A percentile compares a stretch with the other conserved stretches of the same genome.
Conservation (phyloP, 2,329 filamentous ascomycete species). For the Pleoardoris graminearum region DNA sequence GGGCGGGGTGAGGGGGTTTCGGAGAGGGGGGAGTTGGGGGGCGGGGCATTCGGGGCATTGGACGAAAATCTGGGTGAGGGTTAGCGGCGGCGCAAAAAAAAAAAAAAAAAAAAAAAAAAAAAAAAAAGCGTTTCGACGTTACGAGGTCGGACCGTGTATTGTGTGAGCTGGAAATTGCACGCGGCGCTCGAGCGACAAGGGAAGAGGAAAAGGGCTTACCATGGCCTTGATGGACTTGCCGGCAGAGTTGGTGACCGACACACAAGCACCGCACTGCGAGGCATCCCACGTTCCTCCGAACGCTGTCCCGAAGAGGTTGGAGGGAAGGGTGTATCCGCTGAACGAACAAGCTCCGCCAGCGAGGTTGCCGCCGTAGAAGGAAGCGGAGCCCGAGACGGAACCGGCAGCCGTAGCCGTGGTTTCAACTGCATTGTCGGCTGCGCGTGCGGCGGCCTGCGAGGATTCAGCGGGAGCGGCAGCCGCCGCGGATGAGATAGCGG, state of each 20-base stretch:
- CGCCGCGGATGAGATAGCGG: constrained; percentile 1
- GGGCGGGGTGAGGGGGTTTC: too few relatives aligned
- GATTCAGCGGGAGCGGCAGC: constrained; percentile 8
- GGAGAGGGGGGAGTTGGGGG: too few relatives aligned
- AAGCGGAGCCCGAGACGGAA: constrained; percentile 33
- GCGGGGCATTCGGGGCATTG: too few relatives aligned
- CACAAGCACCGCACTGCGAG: constrained; percentile 63
- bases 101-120: too few relatives aligned
- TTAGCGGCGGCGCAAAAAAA: too few relatives aligned
- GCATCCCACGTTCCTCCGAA: constrained; percentile 64
- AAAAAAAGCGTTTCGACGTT: too few relatives aligned
- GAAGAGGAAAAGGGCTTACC: constrained; percentile 48
- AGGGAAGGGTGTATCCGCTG: constrained; percentile 63
- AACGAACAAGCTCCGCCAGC: constrained; percentile 67
- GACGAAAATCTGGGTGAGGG: too few relatives aligned
- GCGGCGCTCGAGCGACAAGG: too few relatives aligned
- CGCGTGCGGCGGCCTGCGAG: constrained; percentile 14
- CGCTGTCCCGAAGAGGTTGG: constrained; percentile 63
- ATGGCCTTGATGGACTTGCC: constrained; percentile 66
- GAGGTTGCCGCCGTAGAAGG: constrained; percentile 48
- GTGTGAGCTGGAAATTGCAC: too few relatives aligned
- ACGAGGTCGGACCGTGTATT: too few relatives aligned
- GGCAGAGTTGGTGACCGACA: constrained; percentile 61
- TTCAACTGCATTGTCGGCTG: constrained; percentile 8
- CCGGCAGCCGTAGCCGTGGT: background rate